Conservation (phyloP, 1,284 basidiomycete species). For the Rhodotorula sp. region DNA sequence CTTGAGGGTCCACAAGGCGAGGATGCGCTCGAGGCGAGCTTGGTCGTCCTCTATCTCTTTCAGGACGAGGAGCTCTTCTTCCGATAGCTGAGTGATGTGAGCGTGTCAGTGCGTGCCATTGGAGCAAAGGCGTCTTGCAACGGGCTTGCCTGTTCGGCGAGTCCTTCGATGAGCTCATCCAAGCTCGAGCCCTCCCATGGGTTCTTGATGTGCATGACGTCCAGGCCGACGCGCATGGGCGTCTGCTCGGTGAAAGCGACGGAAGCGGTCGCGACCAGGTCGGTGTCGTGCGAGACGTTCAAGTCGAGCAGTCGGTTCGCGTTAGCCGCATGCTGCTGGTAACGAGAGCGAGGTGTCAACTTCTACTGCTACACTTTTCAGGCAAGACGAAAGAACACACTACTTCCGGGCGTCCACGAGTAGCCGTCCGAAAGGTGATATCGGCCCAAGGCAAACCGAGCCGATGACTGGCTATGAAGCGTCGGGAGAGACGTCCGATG, state of each 20-base stretch:
- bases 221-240: constrained; percentile 65
- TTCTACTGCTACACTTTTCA: too few relatives aligned
- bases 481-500: constrained; percentile 67
- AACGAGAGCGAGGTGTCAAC: not conserved
- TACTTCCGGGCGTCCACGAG: constrained; percentile 13
- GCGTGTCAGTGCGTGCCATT: not conserved
- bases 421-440: not conserved
- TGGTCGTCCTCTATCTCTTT: constrained; percentile 11
- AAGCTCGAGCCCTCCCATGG: constrained; percentile 60
- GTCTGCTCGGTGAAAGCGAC: constrained; percentile 18
- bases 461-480: constrained; percentile 56
- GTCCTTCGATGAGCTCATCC: constrained; percentile 61
- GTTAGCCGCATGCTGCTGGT: too few relatives aligned
- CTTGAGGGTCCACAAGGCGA: constrained; percentile 80
- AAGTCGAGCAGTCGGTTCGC: constrained; percentile 55
- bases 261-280: constrained; percentile 66
- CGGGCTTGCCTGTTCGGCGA: constrained; percentile 63
- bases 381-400: not conserved
- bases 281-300: constrained; percentile 77
- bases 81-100: not conserved
- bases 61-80: not conserved
- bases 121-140: not conserved
- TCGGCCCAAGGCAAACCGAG: not conserved
- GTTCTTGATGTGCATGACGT: constrained; percentile 66
- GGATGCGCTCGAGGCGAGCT: constrained; percentile 61